Conservation (phyloP, 352 stramenopile species). For the Globisporangium okanoganense region DNA sequence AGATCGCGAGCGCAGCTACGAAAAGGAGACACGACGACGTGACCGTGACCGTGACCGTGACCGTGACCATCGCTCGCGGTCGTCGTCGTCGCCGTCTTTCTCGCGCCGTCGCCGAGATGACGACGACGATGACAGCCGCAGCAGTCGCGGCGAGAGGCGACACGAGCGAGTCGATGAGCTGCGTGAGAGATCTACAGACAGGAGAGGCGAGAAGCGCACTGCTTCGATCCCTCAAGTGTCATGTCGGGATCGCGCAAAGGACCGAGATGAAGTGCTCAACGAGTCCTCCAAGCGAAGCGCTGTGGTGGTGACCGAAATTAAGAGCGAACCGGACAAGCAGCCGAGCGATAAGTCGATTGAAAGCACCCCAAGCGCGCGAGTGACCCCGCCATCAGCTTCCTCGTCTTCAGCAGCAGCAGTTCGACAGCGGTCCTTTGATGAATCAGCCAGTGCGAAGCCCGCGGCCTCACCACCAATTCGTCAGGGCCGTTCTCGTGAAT, state of each 20-base stretch:
- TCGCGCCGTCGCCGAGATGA: neutral
- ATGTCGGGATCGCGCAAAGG: too few species aligned
- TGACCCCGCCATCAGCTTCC: neutral
- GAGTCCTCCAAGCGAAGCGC: neutral
- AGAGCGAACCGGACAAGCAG: neutral
- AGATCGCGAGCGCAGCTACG: slow-evolving; percentile 8
- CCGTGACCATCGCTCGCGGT: neutral
- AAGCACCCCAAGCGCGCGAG: neutral
- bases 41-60: neutral
- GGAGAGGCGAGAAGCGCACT: neutral
- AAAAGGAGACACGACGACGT: neutral
- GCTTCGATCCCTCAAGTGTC: neutral
- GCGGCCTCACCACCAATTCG: neutral
- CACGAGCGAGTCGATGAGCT: neutral
- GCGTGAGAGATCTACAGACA: neutral
- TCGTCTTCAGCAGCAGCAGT: neutral
- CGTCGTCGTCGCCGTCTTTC: neutral
- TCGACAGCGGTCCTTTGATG: neutral
- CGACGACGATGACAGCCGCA: neutral
- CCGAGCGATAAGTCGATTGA: neutral
- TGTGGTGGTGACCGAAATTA: neutral
- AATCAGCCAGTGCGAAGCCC: neutral
- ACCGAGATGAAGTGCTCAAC: too few species aligned
- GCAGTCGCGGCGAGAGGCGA: neutral
- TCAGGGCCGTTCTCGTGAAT: neutral